phyloP scores from a whole-genome alignment of 1,284 basidiomycete species.

The Puccinia polysora region DNA sequence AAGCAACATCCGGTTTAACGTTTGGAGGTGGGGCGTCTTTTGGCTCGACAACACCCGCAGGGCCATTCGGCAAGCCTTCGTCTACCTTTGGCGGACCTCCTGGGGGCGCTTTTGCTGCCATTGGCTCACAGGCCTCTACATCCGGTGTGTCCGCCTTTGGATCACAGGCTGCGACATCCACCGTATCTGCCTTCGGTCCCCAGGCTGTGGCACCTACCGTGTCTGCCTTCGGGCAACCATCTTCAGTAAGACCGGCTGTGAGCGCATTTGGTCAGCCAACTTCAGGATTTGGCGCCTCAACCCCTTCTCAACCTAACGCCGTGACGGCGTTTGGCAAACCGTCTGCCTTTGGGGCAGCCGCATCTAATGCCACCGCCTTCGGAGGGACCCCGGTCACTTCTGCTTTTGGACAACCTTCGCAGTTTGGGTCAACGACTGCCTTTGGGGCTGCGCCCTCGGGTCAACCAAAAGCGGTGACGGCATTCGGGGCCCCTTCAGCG shows the following conservation, averaged over 20 bases:
- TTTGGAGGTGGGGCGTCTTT: constrained; percentile 4
- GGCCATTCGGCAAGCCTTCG: constrained; percentile 10
- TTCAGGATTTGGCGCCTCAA: constrained; percentile 23
- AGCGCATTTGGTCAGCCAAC: constrained; percentile 30
- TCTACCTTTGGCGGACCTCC: constrained; percentile 2
- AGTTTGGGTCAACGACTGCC: constrained; percentile 2
- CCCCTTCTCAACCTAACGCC: background rate
- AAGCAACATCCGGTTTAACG: background rate
- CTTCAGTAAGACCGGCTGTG: constrained; percentile 13
- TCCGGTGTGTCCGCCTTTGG: background rate
- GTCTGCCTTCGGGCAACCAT: constrained; percentile 28
- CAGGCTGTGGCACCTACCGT: background rate
- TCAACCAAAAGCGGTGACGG: background rate
- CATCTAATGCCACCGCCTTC: constrained; percentile 17
- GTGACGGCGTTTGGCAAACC: constrained; percentile 33
- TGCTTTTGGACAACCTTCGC: constrained; percentile 29
- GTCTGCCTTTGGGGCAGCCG: constrained; percentile 15
- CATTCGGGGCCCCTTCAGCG: background rate
- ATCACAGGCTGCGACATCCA: background rate
- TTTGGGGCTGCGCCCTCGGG: constrained; percentile 5
- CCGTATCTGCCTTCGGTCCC: background rate
- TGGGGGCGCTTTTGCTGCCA: background rate
- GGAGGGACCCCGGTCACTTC: constrained; percentile 3
- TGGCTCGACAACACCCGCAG: background rate
- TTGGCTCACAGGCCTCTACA: background rate